Base-by-base conservation (phyloP, 2,329 filamentous ascomycete species). In the Ophiostoma sp. region DNA sequence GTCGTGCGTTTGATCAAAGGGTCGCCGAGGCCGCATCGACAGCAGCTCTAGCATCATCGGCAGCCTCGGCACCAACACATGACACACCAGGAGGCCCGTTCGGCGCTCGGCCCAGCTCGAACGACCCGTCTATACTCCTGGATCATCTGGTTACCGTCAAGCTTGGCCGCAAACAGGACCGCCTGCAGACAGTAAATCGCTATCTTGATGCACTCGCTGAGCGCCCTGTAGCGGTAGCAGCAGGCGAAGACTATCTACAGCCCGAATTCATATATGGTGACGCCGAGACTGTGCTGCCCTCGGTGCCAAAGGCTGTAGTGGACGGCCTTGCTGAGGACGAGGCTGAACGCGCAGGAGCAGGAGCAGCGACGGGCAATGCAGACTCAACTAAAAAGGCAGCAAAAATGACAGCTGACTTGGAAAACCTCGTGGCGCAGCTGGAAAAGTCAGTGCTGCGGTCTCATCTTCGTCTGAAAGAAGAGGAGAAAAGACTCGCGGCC, bases 371-470 rank as follows among this genome's bases (percentile, higher is more conserved):
- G 6, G 12, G n/a, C n/a, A 55, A 66, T 0, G 45, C 65, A 3
- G 47, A 64, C 9, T 14, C 40, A 5, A 16, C 55, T 14, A 44
- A 41, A 4, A 52, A 49, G 8, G 16, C 45, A 3, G 45, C 66
- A 0, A 55, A 42, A 38, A 64, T 55, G 9, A 49, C 60, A 14
- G 75, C 76, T 1, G 81, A 83, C 49, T 74, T 88, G 1, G 78
- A 80, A 64, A 78, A 77, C 0, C 79, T 85, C 4, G 76, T 85
- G 55, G 79, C 81, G 42, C 79, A 81, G 41, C 76, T 89, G 5
- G 85, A 88, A 72, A 87, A 84, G 73, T 82, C 83, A 0, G 82
- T 87, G 3, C 75, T 89, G 44, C 81, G 83, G 45, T 81, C 86
- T 18, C 88, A 87, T 72, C 75, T 88, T 18, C 77, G 83, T 6